These are phyloP conservation scores for Taphrina flavorubra DNA, from an alignment of 1,139 yeast genomes.

Conservation along the genomic window DNA sequence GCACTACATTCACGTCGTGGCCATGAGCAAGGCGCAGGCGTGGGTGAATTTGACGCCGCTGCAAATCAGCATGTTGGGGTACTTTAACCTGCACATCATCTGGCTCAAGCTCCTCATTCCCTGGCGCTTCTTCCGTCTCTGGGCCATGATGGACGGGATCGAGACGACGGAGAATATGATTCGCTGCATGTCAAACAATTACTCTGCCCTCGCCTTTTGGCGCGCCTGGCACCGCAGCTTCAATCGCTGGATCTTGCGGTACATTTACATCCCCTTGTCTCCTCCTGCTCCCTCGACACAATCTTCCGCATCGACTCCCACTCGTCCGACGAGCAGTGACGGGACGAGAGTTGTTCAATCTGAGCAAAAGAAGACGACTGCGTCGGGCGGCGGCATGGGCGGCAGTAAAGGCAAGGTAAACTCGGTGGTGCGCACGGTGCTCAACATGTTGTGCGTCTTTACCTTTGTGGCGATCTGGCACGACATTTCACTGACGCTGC, in stretches of 20 bases:
- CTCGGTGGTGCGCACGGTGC: conserved; percentile 55
- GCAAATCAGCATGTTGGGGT: conserved; percentile 91
- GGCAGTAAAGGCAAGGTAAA: conserved; percentile 50
- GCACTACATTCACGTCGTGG: conserved; percentile 90
- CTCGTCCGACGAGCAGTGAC: conserved; percentile 64
- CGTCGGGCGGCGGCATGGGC: conserved; percentile 65
- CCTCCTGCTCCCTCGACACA: not conserved
- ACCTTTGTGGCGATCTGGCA: conserved; percentile 99
- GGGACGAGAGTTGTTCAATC: too few relatives aligned
- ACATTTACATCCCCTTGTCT: conserved; percentile 48
- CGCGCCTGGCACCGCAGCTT: conserved; percentile 97
- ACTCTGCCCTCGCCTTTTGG: conserved; percentile 93
- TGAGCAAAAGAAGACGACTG: too few relatives aligned
- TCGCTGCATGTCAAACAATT: conserved; percentile 92
- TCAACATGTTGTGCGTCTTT: conserved; percentile 85
- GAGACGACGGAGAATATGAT: conserved; percentile 99
- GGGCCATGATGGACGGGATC: conserved; percentile 88
- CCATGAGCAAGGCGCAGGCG: conserved; percentile 84
- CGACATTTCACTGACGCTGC: conserved; percentile 82
- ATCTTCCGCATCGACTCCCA: conserved; percentile 53
- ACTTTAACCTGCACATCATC: conserved; percentile 84
- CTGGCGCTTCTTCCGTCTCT: conserved; percentile 91
- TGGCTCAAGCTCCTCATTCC: conserved; percentile 89
- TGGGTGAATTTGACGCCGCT: conserved; percentile 91
- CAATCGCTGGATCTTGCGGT: conserved; percentile 85